Percentiles rank a stretch among this genome's conserved stretches.
These are phyloP conservation scores for Fibroporia radiculosa DNA, from an alignment of 768 basidiomycete genomes.

Conservation along the genomic window DNA sequence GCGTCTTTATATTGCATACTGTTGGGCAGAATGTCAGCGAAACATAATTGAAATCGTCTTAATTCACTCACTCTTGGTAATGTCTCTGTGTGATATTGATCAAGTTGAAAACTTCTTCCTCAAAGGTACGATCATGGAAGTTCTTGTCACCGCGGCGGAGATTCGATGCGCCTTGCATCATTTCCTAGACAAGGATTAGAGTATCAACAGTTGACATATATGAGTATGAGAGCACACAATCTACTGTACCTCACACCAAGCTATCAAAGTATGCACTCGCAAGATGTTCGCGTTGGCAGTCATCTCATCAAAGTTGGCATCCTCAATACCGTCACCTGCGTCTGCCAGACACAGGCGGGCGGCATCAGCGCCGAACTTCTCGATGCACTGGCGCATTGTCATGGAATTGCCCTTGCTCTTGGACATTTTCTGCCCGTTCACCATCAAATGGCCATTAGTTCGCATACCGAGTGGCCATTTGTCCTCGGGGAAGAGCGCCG, in stretches of 20 bases:
- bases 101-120: constrained; percentile 83
- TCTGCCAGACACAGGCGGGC: constrained; percentile 89
- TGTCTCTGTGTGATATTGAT: constrained; percentile 75
- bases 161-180: constrained; percentile 60
- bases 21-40: no score
- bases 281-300: constrained; percentile 95
- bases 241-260: constrained; percentile 81
- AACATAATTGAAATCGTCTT: neutral
- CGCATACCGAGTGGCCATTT: constrained; percentile 92
- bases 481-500: constrained; percentile 84
- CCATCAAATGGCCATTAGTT: constrained; percentile 91
- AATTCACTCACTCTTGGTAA: constrained; percentile 69
- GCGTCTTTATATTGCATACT: constrained; percentile 96
- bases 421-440: constrained; percentile 99
- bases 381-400: constrained; percentile 80
- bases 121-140: constrained; percentile 87
- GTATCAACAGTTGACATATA: neutral
- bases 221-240: neutral
- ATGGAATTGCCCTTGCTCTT: constrained; percentile 96
- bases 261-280: constrained; percentile 81
- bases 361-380: constrained; percentile 96
- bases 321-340: constrained; percentile 95
- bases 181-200: constrained; percentile 47
- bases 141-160: constrained; percentile 68
- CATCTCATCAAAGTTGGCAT: constrained; percentile 99